A percentile compares a stretch with the other conserved stretches of the same genome.
Evolutionary conservation across 2,329 filamentous ascomycete genomes (phyloP).

Genomic region (Epichloe hybrida): DNA sequence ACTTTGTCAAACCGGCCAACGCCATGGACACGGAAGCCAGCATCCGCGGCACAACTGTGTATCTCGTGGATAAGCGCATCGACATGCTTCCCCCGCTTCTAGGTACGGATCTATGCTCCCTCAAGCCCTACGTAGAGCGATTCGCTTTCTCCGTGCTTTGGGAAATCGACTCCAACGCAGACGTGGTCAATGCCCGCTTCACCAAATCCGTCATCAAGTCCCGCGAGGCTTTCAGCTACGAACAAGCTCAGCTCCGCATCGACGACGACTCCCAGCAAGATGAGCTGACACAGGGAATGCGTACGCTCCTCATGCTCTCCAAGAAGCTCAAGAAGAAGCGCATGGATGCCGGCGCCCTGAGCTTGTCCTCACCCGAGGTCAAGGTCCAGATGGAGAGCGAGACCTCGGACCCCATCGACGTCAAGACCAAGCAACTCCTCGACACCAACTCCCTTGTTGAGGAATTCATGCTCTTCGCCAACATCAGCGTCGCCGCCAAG

Average conservation of each 20-base stretch:
- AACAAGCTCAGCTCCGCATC: slow-evolving; percentile 86
- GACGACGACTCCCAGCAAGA: slow-evolving; percentile 81
- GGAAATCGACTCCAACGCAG: slow-evolving; percentile 76
- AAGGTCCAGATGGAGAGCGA: slow-evolving; percentile 92
- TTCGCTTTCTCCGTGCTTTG: slow-evolving; percentile 77
- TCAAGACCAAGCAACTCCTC: slow-evolving; percentile 87
- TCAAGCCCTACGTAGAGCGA: slow-evolving; percentile 95
- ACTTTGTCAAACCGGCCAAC: slow-evolving; percentile 94
- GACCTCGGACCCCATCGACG: slow-evolving; percentile 88
- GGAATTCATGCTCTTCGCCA: slow-evolving; percentile 98
- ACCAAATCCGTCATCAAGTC: slow-evolving; percentile 98
- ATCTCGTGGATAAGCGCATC: slow-evolving; percentile 96
- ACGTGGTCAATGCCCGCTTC: slow-evolving; percentile 75
- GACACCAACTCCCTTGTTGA: slow-evolving; percentile 97
- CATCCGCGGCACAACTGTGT: slow-evolving; percentile 88
- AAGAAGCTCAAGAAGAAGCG: slow-evolving; percentile 90
- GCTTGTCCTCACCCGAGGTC: slow-evolving; percentile 94
- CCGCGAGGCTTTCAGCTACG: slow-evolving; percentile 93
- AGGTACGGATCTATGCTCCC: slow-evolving; percentile 87
- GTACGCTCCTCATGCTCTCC: slow-evolving; percentile 72
- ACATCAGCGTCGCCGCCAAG: slow-evolving; percentile 81
- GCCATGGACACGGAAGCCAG: slow-evolving; percentile 95
- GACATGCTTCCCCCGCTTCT: slow-evolving; percentile 99
- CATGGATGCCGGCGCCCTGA: slow-evolving; percentile 89
- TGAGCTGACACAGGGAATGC: slow-evolving; percentile 80